Evolutionary conservation across 106 monocot species (phyloP), one percentile per base, ranked within the genome.

Genomic region (Dioscorea zingiberensis): DNA sequence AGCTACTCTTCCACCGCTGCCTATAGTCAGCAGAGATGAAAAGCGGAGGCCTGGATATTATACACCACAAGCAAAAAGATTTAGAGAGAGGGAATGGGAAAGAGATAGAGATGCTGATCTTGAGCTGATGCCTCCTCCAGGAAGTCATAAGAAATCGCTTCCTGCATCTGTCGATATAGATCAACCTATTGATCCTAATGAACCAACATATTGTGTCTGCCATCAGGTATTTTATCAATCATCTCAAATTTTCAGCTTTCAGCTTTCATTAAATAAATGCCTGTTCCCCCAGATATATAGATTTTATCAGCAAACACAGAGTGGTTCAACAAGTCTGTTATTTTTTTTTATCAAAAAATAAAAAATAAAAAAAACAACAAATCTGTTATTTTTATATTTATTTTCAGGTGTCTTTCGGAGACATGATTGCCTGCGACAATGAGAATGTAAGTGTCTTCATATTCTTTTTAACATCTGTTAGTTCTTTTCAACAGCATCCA

Each of bases 401-500:
- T 58, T 21, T 17, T 44, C 77, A 98, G 98, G 86, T 98, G 18
- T 98, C 98, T 46, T 98, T 87, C 83, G 98, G 98, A 65, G 98
- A 98, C 71, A 98, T 98, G 98, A 98, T 98, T 55, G 93, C 98
- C 58, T 98, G 98, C 55, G 98, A 98, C 64, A 98, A 98, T 73
- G 89, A 89, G 64, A 98, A 89, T 84, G 98, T 98, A 53, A 75
- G 89, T 77, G 44, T 74, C 49, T 16, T 51, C 22, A 7, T 21
- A 61, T 57, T 46, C 21, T 58, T 66, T 53, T 18, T 5, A 18
- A 53, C 15, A 18, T 0, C 38, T 38, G 38, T 1, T 38, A 38
- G 1, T 6, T 38, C 0, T 38, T n/a, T 38, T 2, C 4, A 2
- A 38, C 38, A 38, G 38, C 38, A 38, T 38, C 3, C 10, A 38